Base-by-base conservation (phyloP, 1,139 yeast species). In the Tardiomyces blankii region DNA sequence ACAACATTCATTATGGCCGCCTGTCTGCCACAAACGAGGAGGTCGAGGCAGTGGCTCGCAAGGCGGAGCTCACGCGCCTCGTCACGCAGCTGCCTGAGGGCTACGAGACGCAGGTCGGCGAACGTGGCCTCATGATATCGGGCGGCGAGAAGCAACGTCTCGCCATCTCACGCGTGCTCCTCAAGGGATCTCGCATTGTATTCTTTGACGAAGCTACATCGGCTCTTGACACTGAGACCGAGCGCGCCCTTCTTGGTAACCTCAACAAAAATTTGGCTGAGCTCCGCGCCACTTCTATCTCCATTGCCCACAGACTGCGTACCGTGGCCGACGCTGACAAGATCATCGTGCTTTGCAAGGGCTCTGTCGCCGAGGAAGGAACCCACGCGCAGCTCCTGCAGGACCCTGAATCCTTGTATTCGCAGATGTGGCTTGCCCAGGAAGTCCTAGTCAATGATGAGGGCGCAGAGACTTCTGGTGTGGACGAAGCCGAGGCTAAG, bases 81-180 rank as follows among this genome's bases (percentile, higher is more conserved):
- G 73, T 93, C 18, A 57, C 64, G 6, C 86, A 82, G 44, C 68
- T 91, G 42, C 97, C 98, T 0, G 84, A 85, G 13, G 96, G 96
- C 1, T 70, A 75, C 41, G 70, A 82, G 35, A 91, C 98, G 0
- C 72, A 85, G 46, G 98, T 91, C n/a, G 99, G 99, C 44, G 99
- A 93, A 64, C 72, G 99, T 55, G 98, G 99, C 19, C 74, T 91
- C 75, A 91, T 91, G 98, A 88, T 91, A 42, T 87, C 96, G 11
- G 98, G 99, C 13, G 99, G 99, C 48, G 98, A 91, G 63, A 89
- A 93, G 62, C 99, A 91, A 64, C 72, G 99, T 51, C 70, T 91
- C 46, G 98, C 98, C 0, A 87, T 91, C 55, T 93, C 96, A 0
- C 72, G 99, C 54, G 77, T 91, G 18, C 66, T 91, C 42, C 68